These are phyloP conservation scores for Podospora pseudoanserina DNA, from an alignment of 495 filamentous ascomycete genomes.

Conservation along the genomic window DNA sequence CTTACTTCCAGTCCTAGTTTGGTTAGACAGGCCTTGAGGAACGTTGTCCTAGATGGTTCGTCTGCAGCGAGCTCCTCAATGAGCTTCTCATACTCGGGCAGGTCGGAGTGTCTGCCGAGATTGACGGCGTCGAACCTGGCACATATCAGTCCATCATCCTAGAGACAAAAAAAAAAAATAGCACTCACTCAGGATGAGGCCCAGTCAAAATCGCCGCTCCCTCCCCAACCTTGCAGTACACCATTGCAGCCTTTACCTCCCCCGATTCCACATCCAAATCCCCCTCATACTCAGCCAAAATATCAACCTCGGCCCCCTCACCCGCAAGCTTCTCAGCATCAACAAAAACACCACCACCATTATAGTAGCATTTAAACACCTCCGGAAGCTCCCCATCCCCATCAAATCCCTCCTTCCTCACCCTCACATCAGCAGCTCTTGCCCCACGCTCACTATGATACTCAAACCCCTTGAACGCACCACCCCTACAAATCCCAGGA, in stretches of 20 bases:
- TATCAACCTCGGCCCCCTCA: slow-evolving; percentile 63
- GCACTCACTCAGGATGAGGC: slow-evolving; percentile 86
- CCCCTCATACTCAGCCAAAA: slow-evolving; percentile 77
- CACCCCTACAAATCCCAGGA: slow-evolving; percentile 78
- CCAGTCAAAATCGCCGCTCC: slow-evolving; percentile 78
- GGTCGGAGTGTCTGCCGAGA: slow-evolving; percentile 58
- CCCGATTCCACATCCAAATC: slow-evolving; percentile 75
- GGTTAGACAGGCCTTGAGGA: slow-evolving; percentile 73
- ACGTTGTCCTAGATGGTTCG: slow-evolving; percentile 65
- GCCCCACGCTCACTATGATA: slow-evolving; percentile 89
- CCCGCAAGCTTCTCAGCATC: slow-evolving; percentile 56
- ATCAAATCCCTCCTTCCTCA: slow-evolving; percentile 59
- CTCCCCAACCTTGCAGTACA: slow-evolving; percentile 86
- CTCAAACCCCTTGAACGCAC: slow-evolving; percentile 85
- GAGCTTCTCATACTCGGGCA: slow-evolving; percentile 62
- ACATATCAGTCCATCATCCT: not conserved
- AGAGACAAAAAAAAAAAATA: not conserved
- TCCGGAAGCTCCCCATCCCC: slow-evolving; percentile 51
- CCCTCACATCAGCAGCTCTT: slow-evolving; percentile 63
- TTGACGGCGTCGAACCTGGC: slow-evolving; percentile 78
- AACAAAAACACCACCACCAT: slow-evolving; percentile 94
- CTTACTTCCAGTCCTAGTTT: slow-evolving; percentile 81
- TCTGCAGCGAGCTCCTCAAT: slow-evolving; percentile 67
- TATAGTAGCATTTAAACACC: slow-evolving; percentile 78
- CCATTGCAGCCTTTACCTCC: slow-evolving; percentile 66